These are phyloP conservation scores for Kluyveromyces wickerhamii DNA, from an alignment of 805 yeast genomes.

Conservation along the genomic window DNA sequence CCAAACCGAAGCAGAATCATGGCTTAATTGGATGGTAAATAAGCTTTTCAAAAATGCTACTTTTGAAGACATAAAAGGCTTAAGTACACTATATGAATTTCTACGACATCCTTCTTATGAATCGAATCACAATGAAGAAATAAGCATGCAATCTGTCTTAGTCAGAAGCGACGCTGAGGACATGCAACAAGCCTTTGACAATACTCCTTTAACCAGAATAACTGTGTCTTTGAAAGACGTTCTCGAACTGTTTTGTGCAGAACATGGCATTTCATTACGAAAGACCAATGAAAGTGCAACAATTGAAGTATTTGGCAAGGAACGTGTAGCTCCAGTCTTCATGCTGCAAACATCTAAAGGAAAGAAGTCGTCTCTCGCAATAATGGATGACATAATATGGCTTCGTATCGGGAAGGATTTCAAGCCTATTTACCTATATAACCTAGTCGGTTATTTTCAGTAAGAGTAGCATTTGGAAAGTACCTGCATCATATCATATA, in stretches of 20 bases:
- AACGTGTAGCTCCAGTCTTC: slow-evolving; percentile 19
- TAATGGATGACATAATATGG: slow-evolving; percentile 63
- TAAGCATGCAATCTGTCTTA: slow-evolving; percentile 10
- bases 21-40: slow-evolving; percentile 21
- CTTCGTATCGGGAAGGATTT: slow-evolving; percentile 23
- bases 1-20: slow-evolving; percentile 10
- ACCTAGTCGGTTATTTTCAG: slow-evolving; percentile 7
- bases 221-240: slow-evolving; percentile 54
- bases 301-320: slow-evolving; percentile 29
- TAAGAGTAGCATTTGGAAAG: no score
- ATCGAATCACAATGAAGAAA: slow-evolving; percentile 19
- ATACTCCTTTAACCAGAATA: slow-evolving; percentile 37
- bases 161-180: slow-evolving; percentile 2
- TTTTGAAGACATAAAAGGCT: slow-evolving; percentile 6
- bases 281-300: slow-evolving; percentile 14
- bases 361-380: slow-evolving; percentile 27
- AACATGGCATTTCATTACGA: slow-evolving; percentile 34
- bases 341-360: slow-evolving; percentile 8
- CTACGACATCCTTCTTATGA: slow-evolving; percentile 7
- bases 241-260: slow-evolving; percentile 50
- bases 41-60: slow-evolving; percentile 6
- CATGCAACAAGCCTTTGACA: slow-evolving; percentile 14
- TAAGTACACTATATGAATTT: slow-evolving; percentile 10
- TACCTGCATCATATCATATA: no score
- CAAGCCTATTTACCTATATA: slow-evolving; percentile 16